A percentile compares a stretch with the other conserved stretches of the same genome.
Evolutionary conservation across 768 basidiomycete species (phyloP).

Genomic region (Amanita pallidorosea): DNA sequence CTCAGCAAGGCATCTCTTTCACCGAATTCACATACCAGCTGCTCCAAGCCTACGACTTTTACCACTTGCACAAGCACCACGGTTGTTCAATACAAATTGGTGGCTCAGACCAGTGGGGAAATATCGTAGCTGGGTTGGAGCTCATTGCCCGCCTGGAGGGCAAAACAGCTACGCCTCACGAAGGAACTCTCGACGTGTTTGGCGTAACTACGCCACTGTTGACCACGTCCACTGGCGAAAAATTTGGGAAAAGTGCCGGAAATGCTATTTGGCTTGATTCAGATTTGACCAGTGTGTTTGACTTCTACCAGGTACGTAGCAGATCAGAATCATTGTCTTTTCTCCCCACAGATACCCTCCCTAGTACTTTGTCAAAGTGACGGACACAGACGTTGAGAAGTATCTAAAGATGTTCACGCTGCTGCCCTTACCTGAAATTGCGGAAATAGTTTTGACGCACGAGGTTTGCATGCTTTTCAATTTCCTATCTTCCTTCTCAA

Average conservation of each 20-base stretch:
- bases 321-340: conserved; percentile 1
- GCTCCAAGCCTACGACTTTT: conserved; percentile 94
- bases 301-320: conserved; percentile 79
- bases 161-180: conserved; percentile 10
- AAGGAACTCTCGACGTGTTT: conserved; percentile 33
- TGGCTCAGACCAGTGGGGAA: conserved; percentile 98
- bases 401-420: conserved; percentile 82
- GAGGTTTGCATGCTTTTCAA: conserved; percentile 24
- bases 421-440: conserved; percentile 48
- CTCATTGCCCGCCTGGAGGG: conserved; percentile 48
- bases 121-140: conserved; percentile 89
- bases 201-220: conserved; percentile 93
- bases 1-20: conserved; percentile 89
- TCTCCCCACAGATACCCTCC: background rate
- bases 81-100: conserved; percentile 84
- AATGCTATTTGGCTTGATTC: conserved; percentile 91
- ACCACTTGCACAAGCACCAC: conserved; percentile 51
- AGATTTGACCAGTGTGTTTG: conserved; percentile 70
- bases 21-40: conserved; percentile 98
- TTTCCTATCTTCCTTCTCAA: background rate
- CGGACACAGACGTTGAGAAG: conserved; percentile 70
- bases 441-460: conserved; percentile 38
- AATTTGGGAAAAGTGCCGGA: conserved; percentile 96
- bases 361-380: conserved; percentile 82
- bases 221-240: conserved; percentile 81